phyloP scores from a whole-genome alignment of 768 basidiomycete species.

The Leccinum longicurvipes region DNA sequence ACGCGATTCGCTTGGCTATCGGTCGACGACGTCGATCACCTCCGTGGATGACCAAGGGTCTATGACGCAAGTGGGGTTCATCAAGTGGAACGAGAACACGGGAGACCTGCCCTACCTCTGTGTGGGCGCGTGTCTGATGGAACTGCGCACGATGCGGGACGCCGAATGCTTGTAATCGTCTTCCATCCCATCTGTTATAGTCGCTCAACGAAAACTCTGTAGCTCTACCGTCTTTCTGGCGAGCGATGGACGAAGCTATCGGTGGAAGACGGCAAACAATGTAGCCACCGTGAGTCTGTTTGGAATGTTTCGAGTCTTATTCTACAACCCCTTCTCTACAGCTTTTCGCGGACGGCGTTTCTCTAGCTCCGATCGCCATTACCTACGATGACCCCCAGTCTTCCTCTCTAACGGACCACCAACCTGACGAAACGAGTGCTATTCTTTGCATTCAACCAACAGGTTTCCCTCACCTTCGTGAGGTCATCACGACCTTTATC shows the following conservation, averaged over 20 bases:
- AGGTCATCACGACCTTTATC: constrained; percentile 16
- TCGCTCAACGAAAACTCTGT: background rate
- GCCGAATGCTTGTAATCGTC: background rate
- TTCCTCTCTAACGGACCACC: background rate
- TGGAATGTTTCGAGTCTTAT: background rate
- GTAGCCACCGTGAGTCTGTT: constrained; percentile 1
- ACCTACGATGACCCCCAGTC: background rate
- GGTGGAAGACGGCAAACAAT: constrained; percentile 1
- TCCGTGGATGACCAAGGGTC: constrained; percentile 11
- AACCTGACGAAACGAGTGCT: background rate
- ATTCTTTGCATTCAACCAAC: constrained; percentile 12
- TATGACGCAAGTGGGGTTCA: constrained; percentile 6
- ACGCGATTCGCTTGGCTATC: background rate
- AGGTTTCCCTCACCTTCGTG: constrained; percentile 19
- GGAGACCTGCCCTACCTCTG: background rate
- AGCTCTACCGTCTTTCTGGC: constrained; percentile 9
- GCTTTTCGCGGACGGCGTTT: constrained; percentile 1
- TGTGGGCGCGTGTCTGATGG: constrained; percentile 1
- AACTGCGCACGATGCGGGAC: background rate
- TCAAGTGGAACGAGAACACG: constrained; percentile 14
- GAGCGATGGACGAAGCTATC: constrained; percentile 10
- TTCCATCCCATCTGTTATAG: background rate
- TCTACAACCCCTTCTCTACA: background rate
- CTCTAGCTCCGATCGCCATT: constrained; percentile 9
- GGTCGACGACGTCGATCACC: constrained; percentile 8